phyloP scores from a whole-genome alignment of 345 rosid genomes.

The Conringia planisiliqua region DNA sequence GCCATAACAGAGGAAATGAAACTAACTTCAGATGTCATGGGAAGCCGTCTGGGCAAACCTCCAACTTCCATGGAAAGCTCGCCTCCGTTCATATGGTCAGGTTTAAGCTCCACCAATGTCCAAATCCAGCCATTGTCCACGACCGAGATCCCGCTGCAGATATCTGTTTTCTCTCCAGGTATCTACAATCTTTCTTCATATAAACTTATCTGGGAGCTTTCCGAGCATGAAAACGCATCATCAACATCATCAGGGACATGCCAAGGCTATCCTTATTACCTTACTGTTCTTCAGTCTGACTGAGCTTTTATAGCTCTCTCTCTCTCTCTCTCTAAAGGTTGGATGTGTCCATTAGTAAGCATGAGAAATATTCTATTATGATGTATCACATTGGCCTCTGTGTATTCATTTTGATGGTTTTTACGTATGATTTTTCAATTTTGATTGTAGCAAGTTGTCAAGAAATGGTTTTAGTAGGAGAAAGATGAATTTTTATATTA shows the following conservation, averaged over 20 bases:
- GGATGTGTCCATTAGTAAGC: not conserved
- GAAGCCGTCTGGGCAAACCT: conserved; percentile 31
- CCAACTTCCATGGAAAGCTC: conserved; percentile 47
- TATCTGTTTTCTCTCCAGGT: conserved; percentile 76
- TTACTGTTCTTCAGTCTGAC: conserved; percentile 63
- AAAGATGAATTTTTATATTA: not conserved
- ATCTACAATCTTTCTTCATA: conserved; percentile 75
- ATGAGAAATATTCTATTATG: conserved; percentile 6
- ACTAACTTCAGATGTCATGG: conserved; percentile 43
- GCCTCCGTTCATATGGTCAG: conserved; percentile 76
- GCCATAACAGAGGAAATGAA: conserved; percentile 44
- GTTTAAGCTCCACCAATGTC: conserved; percentile 62
- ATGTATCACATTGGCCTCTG: conserved; percentile 3
- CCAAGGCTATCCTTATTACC: conserved; percentile 65
- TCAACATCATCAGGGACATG: conserved; percentile 54
- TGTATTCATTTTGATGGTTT: conserved; percentile 27
- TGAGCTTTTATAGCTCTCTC: conserved; percentile 6
- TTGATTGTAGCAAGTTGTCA: conserved; percentile 24
- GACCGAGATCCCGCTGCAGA: conserved; percentile 55
- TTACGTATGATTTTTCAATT: conserved; percentile 12
- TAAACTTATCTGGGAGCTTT: conserved; percentile 63
- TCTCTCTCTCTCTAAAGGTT: not conserved
- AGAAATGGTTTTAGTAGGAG: conserved; percentile 9
- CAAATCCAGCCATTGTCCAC: conserved; percentile 56
- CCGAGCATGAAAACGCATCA: conserved; percentile 31